Percentiles rank a stretch among this genome's conserved stretches.
These are phyloP conservation scores for Metschnikowia lachancei DNA, from an alignment of 805 yeast species.

Conservation along the genomic window DNA sequence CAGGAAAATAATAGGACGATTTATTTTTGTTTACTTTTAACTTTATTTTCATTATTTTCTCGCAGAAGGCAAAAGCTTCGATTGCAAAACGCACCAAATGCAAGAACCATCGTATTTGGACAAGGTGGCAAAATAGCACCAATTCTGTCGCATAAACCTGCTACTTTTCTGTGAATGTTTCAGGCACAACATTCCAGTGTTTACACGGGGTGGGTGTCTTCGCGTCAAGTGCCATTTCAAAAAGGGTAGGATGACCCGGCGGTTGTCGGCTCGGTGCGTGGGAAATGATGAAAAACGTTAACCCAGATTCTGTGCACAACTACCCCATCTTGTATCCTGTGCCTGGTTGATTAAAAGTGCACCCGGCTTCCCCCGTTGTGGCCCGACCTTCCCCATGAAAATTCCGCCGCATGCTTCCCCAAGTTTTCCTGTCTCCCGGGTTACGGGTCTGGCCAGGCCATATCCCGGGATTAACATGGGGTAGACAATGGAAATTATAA, in stretches of 20 bases:
- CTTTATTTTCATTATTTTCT: no score
- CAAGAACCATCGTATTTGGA: no score
- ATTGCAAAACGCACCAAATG: not conserved
- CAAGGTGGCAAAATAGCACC: no score
- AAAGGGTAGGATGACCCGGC: slow-evolving; percentile 6
- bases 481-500: slow-evolving; percentile 14
- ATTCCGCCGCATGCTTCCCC: slow-evolving; percentile 10
- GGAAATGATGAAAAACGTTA: slow-evolving; percentile 5
- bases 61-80: no score
- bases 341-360: not conserved
- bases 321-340: slow-evolving; percentile 8
- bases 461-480: slow-evolving; percentile 8
- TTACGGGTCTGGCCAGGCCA: slow-evolving; percentile 2
- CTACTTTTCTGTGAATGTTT: no score
- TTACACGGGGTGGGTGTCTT: not conserved
- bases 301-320: not conserved
- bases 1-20: not conserved
- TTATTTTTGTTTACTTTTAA: no score
- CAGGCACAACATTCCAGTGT: not conserved
- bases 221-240: not conserved
- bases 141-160: no score
- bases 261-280: slow-evolving; percentile 1
- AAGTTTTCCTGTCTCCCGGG: slow-evolving; percentile 15
- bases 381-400: slow-evolving; percentile 12
- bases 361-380: slow-evolving; percentile 9